These are phyloP conservation scores for Aureobasidium pullulans DNA, from an alignment of 2,329 filamentous ascomycete genomes.

Conservation along the genomic window DNA sequence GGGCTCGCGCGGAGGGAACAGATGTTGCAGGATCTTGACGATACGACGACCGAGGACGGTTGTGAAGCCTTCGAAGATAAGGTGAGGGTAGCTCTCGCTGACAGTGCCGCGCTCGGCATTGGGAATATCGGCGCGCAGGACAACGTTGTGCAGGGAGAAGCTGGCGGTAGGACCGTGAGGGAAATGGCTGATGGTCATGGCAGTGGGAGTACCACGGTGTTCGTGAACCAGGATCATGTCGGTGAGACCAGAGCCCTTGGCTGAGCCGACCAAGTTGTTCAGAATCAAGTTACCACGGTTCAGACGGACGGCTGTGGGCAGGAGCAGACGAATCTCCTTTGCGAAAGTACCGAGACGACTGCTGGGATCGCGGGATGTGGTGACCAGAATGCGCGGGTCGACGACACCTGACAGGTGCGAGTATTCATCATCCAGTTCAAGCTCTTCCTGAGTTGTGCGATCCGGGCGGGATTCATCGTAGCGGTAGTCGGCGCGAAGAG, in stretches of 20 bases:
- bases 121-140: conserved; percentile 86
- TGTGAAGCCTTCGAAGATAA: conserved; percentile 92
- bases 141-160: conserved; percentile 87
- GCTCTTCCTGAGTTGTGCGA: conserved; percentile 57
- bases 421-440: conserved; percentile 84
- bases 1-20: conserved; percentile 83
- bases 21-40: conserved; percentile 83
- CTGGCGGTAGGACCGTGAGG: conserved; percentile 82
- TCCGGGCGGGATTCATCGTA: conserved; percentile 81
- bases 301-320: conserved; percentile 78
- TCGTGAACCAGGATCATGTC: conserved; percentile 88
- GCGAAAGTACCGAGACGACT: conserved; percentile 80
- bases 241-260: conserved; percentile 69
- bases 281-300: conserved; percentile 89
- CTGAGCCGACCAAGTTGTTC: conserved; percentile 74
- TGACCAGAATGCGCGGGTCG: conserved; percentile 82
- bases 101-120: conserved; percentile 81
- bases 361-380: conserved; percentile 82
- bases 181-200: conserved; percentile 77
- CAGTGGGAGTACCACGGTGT: conserved; percentile 85
- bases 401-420: conserved; percentile 82
- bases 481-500: conserved; percentile 77
- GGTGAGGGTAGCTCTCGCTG: conserved; percentile 83
- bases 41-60: conserved; percentile 73
- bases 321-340: conserved; percentile 78